A percentile compares a stretch with the other conserved stretches of the same genome.
These are phyloP conservation scores for Nowakowskiella sp. DNA, from an alignment of 192 early-diverging fungal species.

Conservation along the genomic window DNA sequence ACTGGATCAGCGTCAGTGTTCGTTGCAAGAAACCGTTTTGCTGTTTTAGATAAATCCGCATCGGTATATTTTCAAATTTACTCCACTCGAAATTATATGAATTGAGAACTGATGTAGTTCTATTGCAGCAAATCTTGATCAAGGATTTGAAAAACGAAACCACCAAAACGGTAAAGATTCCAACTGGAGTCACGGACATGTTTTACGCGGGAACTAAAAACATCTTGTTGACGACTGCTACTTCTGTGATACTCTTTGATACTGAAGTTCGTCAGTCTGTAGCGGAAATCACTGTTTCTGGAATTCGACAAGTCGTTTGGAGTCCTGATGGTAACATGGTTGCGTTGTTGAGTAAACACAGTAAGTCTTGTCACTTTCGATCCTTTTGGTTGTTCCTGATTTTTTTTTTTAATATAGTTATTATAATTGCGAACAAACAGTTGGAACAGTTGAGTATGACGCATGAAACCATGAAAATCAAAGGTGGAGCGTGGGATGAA, in stretches of 20 bases:
- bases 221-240: conserved; percentile 72
- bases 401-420: conserved; percentile 39
- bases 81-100: background rate
- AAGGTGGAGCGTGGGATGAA: conserved; percentile 95
- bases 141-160: conserved; percentile 79
- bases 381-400: background rate
- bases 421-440: conserved; percentile 78
- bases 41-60: conserved; percentile 79
- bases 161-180: conserved; percentile 83
- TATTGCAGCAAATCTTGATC: conserved; percentile 65
- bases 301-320: conserved; percentile 93
- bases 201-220: conserved; percentile 82
- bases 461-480: conserved; percentile 97
- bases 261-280: conserved; percentile 70
- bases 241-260: conserved; percentile 86
- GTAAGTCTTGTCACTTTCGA: conserved; percentile 29
- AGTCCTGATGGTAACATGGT: conserved; percentile 79
- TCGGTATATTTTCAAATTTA: conserved; percentile 30
- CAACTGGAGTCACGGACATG: conserved; percentile 71
- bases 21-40: conserved; percentile 95
- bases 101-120: background rate
- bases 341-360: conserved; percentile 93
- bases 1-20: conserved; percentile 77
- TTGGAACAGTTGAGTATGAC: conserved; percentile 84
- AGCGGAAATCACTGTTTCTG: conserved; percentile 69